These are phyloP conservation scores for Penicillium coprophilum DNA, from an alignment of 495 filamentous ascomycete species.

Conservation along the genomic window DNA sequence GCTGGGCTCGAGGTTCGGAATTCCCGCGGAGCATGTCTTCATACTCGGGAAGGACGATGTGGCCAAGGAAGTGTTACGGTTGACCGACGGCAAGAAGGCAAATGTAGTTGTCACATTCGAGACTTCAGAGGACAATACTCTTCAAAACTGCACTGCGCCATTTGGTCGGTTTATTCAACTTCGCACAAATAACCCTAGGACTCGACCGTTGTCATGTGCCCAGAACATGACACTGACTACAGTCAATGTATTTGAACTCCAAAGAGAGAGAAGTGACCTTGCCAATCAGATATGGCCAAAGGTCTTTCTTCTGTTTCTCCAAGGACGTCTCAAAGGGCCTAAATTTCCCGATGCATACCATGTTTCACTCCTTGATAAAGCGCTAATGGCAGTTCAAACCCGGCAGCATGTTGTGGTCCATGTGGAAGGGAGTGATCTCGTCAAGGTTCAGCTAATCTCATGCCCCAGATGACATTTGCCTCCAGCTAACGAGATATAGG, in stretches of 20 bases:
- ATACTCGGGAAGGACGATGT: conserved; percentile 6
- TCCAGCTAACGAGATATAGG: conserved; percentile 7
- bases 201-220: background rate
- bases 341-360: background rate
- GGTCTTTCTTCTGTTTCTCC: conserved; percentile 10
- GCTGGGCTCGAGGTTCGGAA: conserved; percentile 1
- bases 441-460: conserved; percentile 8
- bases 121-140: background rate
- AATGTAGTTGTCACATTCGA: conserved; percentile 6
- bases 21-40: conserved; percentile 5
- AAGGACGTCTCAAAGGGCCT: conserved; percentile 12
- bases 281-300: conserved; percentile 7
- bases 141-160: conserved; percentile 5
- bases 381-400: background rate
- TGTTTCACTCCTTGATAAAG: conserved; percentile 7
- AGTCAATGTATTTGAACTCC: conserved; percentile 20
- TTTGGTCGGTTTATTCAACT: conserved; percentile 21
- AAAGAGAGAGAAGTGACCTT: conserved; percentile 1
- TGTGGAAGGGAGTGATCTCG: conserved; percentile 1
- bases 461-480: background rate
- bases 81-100: conserved; percentile 12
- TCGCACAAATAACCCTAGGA: background rate
- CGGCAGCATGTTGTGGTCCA: conserved; percentile 14
- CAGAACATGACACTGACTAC: conserved; percentile 17
- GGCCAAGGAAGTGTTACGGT: background rate